Evolutionary conservation across 2,329 filamentous ascomycete species (phyloP), one percentile per base, ranked within the genome.

Genomic region (Spiromastix sp.): DNA sequence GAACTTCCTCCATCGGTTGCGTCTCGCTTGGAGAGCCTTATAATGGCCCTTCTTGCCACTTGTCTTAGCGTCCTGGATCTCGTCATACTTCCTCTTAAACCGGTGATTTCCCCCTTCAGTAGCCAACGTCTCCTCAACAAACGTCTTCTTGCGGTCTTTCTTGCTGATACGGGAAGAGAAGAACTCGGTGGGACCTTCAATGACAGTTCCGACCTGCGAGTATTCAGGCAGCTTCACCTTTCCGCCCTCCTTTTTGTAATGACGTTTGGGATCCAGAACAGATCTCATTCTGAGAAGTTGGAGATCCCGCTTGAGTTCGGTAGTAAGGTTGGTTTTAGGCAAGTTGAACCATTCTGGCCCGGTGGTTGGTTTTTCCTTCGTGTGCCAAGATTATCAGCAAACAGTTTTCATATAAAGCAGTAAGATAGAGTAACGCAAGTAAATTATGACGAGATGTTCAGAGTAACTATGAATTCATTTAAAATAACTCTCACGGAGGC

Each of bases 1-100:
- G 34, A 36, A 39, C 21, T 38, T 40, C 18, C 22, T 32, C 13
- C 41, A 48, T 48, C 20, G 40, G 40, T 29, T 31, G 40, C 74
- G 64, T 56, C 75, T 71, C 32, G 67, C 67, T 53, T 82, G 75
- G 46, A 94, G 59, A 37, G 79, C 80, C 55, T 89, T 89, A 68
- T 95, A 96, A 50, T 84, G 81, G 1, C 74, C 78, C 62, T 89
- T 95, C 66, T 85, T 93, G 34, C 91, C 91, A 49, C 84, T 93
- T 16, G 72, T 75, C 63, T 93, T 96, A 42, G 72, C 71, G 33
- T 70, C 70, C 56, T 95, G 86, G 32, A 96, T 85, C 39, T 89
- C 79, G 38, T 74, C 71, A 60, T 94, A 96, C 61, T 93, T 95
- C 51, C 70, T 73, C 68, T 83, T 85, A 66, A 95, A 91, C 48